Base-by-base conservation (phyloP, 2,329 filamentous ascomycete species). In the Monilinia polystroma region DNA sequence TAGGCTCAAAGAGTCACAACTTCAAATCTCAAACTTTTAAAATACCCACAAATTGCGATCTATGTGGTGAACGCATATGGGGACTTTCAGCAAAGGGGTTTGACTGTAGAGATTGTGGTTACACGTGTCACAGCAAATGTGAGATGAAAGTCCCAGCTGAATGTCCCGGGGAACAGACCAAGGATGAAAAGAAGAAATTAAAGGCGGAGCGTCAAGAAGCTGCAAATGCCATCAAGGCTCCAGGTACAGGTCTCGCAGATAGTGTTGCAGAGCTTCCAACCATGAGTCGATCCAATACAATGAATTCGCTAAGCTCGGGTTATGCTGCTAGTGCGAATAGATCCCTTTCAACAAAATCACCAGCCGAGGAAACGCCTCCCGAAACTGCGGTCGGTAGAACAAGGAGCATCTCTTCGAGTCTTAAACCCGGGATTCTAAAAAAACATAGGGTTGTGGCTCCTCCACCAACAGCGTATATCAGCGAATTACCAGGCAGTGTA, bases 1-100 rank as follows among this genome's bases (percentile, higher is more conserved):
- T 97, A 26, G 94, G 94, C 23, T 93, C 93, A 14, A 92, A 92
- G 77, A 97, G 93, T 75, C 95, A 99, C 81, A 95, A 96, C 75
- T 99, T 99, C 84, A 97, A 96, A 79, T 88, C 92, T n/a, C 93
- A 98, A 76, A 98, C 95, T 0, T 99, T 98, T 84, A 98, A 98
- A 78, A 97, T 99, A 68, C 96, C 96, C 0, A 99, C 95, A 5
- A 98, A 98, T 77, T 99, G 95, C 80, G 95, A 99, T 78, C 84
- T 97, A 16, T 99, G 95, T 73, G 93, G 93, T 23, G 95, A 99
- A 76, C 87, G 95, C 38, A 97, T 99, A 77, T 99, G 95, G 95
- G 95, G 95, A 0, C 79, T 99, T 52, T 96, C 92, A 41, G 94
- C 95, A 49, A 99, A 99, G 79, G 95, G 95, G 0, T 96, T 97